Conservation (phyloP, 1,284 basidiomycete species). For the Boletellus deceptivus region DNA sequence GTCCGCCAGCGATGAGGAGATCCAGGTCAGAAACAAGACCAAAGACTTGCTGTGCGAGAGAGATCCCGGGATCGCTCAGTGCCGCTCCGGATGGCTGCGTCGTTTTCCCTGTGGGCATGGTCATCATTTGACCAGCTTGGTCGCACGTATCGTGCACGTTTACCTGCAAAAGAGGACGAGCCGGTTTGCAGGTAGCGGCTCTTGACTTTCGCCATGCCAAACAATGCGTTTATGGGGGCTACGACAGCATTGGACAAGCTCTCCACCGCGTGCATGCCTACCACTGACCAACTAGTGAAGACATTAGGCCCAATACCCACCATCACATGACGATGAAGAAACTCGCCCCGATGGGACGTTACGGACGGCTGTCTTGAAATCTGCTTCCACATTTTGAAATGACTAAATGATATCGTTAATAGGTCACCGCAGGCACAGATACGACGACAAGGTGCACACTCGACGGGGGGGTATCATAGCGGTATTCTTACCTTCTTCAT, state of each 20-base stretch:
- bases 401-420: conserved; percentile 7
- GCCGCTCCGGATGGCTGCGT: conserved; percentile 14
- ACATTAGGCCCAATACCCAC: background rate
- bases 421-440: background rate
- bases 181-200: conserved; percentile 15
- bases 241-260: conserved; percentile 12
- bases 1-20: conserved; percentile 17
- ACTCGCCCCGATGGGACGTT: conserved; percentile 15
- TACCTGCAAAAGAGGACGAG: background rate
- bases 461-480: background rate
- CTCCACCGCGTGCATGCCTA: conserved; percentile 17
- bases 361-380: conserved; percentile 15
- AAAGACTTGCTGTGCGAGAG: conserved; percentile 10
- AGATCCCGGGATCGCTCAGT: conserved; percentile 12
- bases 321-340: background rate
- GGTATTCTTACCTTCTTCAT: conserved; percentile 14
- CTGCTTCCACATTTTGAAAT: conserved; percentile 10
- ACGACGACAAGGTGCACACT: no score
- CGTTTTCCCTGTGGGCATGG: background rate
- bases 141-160: background rate
- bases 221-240: conserved; percentile 12
- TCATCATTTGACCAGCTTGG: background rate
- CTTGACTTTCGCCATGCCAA: conserved; percentile 9
- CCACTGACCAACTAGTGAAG: conserved; percentile 11
- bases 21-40: conserved; percentile 5